Percentiles rank a stretch among this genome's conserved stretches.
Conservation (phyloP, 2,329 filamentous ascomycete species). For the Plenodomus tracheiphilus region DNA sequence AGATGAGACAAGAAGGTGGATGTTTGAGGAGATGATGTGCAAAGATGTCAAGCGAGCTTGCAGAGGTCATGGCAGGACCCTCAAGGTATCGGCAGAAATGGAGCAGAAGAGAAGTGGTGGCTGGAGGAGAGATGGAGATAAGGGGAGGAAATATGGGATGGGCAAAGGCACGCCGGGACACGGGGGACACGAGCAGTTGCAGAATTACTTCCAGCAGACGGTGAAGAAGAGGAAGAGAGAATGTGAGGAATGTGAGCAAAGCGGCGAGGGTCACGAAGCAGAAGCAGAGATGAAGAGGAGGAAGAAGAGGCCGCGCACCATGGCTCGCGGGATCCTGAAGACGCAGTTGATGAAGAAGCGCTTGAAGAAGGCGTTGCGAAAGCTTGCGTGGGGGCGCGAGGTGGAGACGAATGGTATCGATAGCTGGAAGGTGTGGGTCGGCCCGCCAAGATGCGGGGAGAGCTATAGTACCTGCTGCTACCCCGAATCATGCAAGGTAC, state of each 20-base stretch:
- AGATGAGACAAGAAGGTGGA: background rate
- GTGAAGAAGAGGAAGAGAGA: background rate
- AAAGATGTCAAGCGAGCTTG: background rate
- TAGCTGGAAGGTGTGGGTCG: constrained; percentile 11
- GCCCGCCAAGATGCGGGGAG: constrained; percentile 31
- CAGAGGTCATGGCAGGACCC: background rate
- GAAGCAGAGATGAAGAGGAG: background rate
- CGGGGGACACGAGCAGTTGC: background rate
- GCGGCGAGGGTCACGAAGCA: background rate
- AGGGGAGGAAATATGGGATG: background rate
- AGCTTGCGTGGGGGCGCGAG: background rate
- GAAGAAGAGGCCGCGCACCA: background rate
- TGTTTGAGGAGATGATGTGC: background rate
- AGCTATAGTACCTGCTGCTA: no score
- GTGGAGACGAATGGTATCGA: constrained; percentile 12
- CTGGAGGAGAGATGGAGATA: background rate
- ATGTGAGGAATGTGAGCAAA: background rate
- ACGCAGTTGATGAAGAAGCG: background rate
- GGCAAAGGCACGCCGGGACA: background rate
- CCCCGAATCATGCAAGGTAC: no score
- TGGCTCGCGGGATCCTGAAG: background rate
- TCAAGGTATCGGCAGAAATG: background rate
- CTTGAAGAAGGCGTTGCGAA: no score
- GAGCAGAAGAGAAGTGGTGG: background rate
- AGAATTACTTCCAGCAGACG: background rate